Evolutionary conservation across 305 asterid species (phyloP), one percentile per base, ranked within the genome.

Genomic region (Fraxinus angustifolia): DNA sequence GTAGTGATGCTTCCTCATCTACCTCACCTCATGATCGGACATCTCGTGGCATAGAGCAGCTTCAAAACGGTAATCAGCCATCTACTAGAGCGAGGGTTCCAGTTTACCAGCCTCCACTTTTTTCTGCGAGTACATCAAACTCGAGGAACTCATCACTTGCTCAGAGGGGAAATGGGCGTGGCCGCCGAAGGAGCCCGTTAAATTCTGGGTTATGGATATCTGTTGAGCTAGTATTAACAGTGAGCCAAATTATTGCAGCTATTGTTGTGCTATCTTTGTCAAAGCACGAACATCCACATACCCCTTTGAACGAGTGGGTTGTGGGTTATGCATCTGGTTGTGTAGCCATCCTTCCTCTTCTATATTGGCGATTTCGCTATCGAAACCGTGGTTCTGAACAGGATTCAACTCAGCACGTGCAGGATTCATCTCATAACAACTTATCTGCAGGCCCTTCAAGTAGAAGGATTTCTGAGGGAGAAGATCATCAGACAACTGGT

Each of bases 311-410:
- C 68, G 84, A 84, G 16, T 95, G 99, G 99, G 84, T 94, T 71
- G 85, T 88, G 30, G 97, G 97, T 78, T 95, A 94, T 89, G 95
- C 98, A 30, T 91, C 94, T 86, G 99, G 99, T 21, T 94, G 98
- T 90, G 88, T 89, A 73, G 93, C 93, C 10, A 88, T 88, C 80
- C 94, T 96, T 53, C 99, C 97, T 81, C 94, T 94, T 84, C 90
- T 93, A 70, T 94, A 87, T 88, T 93, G 99, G 97, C 97, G 98
- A 34, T 94, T 88, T 87, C 88, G 75, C 60, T 82, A 91, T 84
- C 90, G 97, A 73, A 91, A 89, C 89, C 96, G 88, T 81, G 88
- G 88, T 78, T 85, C 97, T 75, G 94, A 94, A 78, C 94, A 87
- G 85, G 95, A 90, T 80, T 82, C 90, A 45, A 85, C 92, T 79